A percentile compares a stretch with the other conserved stretches of the same genome.
phyloP scores from a whole-genome alignment of 164 flowering plant species.

The Piper betle region DNA sequence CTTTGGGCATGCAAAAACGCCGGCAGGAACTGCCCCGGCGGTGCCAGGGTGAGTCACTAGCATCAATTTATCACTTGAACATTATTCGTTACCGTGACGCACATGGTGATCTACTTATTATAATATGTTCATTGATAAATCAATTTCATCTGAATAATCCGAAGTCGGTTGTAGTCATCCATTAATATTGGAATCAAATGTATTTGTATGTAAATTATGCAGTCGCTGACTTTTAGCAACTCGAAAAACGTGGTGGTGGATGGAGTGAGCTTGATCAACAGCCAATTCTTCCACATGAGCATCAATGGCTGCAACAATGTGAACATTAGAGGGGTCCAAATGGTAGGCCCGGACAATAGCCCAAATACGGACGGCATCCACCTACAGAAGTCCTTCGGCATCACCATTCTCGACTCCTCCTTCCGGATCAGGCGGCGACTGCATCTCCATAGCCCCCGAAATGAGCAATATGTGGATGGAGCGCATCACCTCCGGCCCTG shows the following conservation, averaged over 20 bases:
- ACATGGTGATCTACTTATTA: no score
- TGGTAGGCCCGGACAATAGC: conserved; percentile 22
- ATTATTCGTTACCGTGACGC: no score
- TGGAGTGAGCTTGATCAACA: conserved; percentile 19
- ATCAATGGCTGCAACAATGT: conserved; percentile 18
- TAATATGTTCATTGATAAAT: no score
- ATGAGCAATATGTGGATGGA: conserved; percentile 15
- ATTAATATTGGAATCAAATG: not conserved
- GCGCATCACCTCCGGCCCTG: conserved; percentile 17
- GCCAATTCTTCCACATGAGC: conserved; percentile 17
- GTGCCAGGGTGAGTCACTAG: conserved; percentile 12
- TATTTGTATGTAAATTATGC: conserved; percentile 2
- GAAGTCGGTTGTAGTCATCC: no score
- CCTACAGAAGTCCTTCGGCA: conserved; percentile 15
- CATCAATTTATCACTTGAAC: not conserved
- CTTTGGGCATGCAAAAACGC: conserved; percentile 13
- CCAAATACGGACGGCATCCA: conserved; percentile 36
- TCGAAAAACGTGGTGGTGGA: conserved; percentile 6
- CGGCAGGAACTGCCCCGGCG: conserved; percentile 8
- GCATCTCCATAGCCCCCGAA: conserved; percentile 25
- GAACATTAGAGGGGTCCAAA: conserved; percentile 8
- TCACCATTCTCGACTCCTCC: conserved; percentile 11
- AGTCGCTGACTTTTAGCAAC: conserved; percentile 15
- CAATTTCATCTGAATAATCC: not conserved
- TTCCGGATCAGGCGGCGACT: conserved; percentile 14